These are phyloP conservation scores for Psilocybe mexicana DNA, from an alignment of 1,284 basidiomycete genomes.

Conservation along the genomic window DNA sequence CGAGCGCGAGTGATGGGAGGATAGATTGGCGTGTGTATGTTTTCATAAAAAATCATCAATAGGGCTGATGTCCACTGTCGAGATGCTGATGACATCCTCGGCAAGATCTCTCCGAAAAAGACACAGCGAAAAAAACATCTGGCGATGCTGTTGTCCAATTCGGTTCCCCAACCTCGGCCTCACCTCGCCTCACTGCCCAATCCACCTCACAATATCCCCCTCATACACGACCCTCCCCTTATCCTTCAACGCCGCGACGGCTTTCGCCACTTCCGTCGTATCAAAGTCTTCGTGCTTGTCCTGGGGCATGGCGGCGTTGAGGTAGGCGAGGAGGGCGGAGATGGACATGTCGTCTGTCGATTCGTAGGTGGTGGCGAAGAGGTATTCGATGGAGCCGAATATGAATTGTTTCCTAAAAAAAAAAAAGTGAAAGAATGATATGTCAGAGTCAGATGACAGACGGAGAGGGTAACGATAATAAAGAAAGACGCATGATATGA, in stretches of 20 bases:
- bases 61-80: not conserved
- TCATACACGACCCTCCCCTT: constrained; percentile 54
- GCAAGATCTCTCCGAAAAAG: not conserved
- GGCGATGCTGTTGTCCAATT: too few relatives aligned
- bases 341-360: constrained; percentile 64
- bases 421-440: constrained; percentile 5
- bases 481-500: not conserved
- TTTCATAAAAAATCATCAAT: too few relatives aligned
- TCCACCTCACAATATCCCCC: constrained; percentile 55
- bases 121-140: too few relatives aligned
- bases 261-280: constrained; percentile 65
- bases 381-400: constrained; percentile 54
- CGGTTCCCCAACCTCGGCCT: not conserved
- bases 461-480: not conserved
- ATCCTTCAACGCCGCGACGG: constrained; percentile 53
- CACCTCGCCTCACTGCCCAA: not conserved
- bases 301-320: constrained; percentile 70
- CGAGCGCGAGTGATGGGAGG: too few relatives aligned
- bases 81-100: not conserved
- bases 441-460: not conserved
- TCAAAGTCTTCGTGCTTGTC: constrained; percentile 82
- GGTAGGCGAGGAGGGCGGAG: constrained; percentile 62
- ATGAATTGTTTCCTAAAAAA: constrained; percentile 55
- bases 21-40: too few relatives aligned
- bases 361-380: constrained; percentile 67